Conservation (phyloP, 306 rosid genomes). For the Vigna radiata region DNA sequence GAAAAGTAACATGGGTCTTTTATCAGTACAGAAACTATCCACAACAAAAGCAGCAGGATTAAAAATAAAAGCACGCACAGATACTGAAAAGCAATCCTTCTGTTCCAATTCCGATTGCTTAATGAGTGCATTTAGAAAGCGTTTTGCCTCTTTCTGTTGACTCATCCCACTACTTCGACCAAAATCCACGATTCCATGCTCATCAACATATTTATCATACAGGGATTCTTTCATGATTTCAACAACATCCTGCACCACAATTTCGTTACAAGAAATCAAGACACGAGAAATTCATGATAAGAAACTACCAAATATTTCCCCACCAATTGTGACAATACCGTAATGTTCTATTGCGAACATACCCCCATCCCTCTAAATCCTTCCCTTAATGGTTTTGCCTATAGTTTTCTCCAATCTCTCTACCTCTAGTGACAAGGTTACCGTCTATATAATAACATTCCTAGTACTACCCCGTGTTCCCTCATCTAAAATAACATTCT, state of each 20-base stretch:
- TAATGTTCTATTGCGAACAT: background rate
- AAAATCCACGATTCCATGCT: conserved; percentile 90
- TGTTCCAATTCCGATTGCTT: conserved; percentile 88
- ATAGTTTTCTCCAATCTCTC: background rate
- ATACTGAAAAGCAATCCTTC: conserved; percentile 82
- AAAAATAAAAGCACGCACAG: conserved; percentile 55
- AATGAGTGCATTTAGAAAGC: conserved; percentile 89
- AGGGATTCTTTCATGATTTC: conserved; percentile 98
- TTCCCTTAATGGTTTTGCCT: background rate
- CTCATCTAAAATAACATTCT: background rate
- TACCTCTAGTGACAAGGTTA: background rate
- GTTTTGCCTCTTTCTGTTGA: conserved; percentile 94
- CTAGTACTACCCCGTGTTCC: background rate
- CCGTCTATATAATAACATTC: background rate
- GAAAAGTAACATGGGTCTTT: conserved; percentile 44
- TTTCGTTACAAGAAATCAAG: conserved; percentile 38
- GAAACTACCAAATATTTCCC: conserved; percentile 8
- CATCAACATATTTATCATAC: conserved; percentile 88
- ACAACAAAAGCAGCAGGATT: conserved; percentile 8
- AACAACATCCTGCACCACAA: conserved; percentile 81
- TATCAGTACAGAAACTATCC: conserved; percentile 9
- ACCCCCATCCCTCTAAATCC: background rate
- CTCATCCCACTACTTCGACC: conserved; percentile 99
- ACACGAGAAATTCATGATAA: conserved; percentile 31
- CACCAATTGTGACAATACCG: background rate